Percentiles rank a stretch among this genome's conserved stretches.
Conservation (phyloP, 2,329 filamentous ascomycete species). For the Microdochium nivale region DNA sequence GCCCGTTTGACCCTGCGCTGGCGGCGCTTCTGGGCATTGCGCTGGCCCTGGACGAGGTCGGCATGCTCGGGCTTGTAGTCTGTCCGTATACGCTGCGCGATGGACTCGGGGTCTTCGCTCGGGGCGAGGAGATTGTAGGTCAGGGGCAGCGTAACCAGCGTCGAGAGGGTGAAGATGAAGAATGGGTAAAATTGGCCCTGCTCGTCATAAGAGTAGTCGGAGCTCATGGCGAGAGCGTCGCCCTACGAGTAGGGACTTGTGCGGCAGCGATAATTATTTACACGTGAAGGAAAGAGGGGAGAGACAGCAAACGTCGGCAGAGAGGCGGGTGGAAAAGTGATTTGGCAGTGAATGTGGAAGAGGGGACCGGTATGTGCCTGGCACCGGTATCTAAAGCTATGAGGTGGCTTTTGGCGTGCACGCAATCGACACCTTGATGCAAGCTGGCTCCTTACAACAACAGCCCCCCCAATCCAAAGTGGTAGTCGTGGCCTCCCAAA, state of each 20-base stretch:
- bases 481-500: constrained; percentile 3
- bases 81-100: constrained; percentile 73
- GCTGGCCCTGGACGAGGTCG: constrained; percentile 73
- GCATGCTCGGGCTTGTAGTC: constrained; percentile 76
- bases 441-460: constrained; percentile 1
- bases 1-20: constrained; percentile 83
- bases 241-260: constrained; percentile 19
- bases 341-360: neutral
- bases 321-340: neutral
- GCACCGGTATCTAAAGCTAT: neutral
- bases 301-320: constrained; percentile 1
- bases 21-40: constrained; percentile 79
- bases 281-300: constrained; percentile 2
- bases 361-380: neutral
- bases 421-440: neutral
- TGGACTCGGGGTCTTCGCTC: constrained; percentile 66
- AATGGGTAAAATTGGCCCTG: constrained; percentile 98
- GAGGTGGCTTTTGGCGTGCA: neutral
- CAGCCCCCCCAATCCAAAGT: neutral
- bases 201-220: constrained; percentile 97
- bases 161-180: constrained; percentile 88
- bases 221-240: constrained; percentile 58
- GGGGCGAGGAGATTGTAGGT: constrained; percentile 83
- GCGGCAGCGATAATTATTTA: constrained; percentile 2
- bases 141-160: constrained; percentile 80